Conservation (phyloP, 1,139 yeast genomes). For the Sugiyamaella neomexicana region DNA sequence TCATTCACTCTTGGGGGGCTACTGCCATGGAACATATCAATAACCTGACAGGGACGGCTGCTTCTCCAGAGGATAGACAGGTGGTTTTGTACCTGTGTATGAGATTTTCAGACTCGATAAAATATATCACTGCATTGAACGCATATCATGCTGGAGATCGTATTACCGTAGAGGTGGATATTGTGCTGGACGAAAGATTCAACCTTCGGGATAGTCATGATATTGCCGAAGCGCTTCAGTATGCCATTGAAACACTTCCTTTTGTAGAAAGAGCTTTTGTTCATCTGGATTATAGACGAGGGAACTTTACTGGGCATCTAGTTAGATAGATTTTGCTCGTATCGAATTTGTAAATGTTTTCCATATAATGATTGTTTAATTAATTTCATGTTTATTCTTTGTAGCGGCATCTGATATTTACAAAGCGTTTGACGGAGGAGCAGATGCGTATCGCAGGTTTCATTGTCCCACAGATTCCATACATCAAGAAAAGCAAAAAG, state of each 20-base stretch:
- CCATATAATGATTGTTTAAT: no score
- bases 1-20: constrained; percentile 62
- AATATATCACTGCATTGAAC: no score
- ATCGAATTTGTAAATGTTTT: no score
- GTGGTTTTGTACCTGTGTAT: constrained; percentile 65
- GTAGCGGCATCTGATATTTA: no score
- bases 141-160: constrained; percentile 81
- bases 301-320: constrained; percentile 43
- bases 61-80: constrained; percentile 62
- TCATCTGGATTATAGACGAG: constrained; percentile 62
- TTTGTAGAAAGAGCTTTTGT: constrained; percentile 80
- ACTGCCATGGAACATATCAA: constrained; percentile 67
- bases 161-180: constrained; percentile 72
- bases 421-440: no score
- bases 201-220: constrained; percentile 71
- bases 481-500: no score
- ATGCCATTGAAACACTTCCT: constrained; percentile 74
- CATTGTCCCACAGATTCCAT: no score
- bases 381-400: no score
- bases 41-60: constrained; percentile 73
- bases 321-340: constrained; percentile 22
- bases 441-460: no score
- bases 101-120: constrained; percentile 68
- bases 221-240: constrained; percentile 77
- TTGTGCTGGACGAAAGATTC: constrained; percentile 57